A percentile compares a stretch with the other conserved stretches of the same genome.
Evolutionary conservation across 352 stramenopile genomes (phyloP).

Genomic region (Lagenidium giganteum): DNA sequence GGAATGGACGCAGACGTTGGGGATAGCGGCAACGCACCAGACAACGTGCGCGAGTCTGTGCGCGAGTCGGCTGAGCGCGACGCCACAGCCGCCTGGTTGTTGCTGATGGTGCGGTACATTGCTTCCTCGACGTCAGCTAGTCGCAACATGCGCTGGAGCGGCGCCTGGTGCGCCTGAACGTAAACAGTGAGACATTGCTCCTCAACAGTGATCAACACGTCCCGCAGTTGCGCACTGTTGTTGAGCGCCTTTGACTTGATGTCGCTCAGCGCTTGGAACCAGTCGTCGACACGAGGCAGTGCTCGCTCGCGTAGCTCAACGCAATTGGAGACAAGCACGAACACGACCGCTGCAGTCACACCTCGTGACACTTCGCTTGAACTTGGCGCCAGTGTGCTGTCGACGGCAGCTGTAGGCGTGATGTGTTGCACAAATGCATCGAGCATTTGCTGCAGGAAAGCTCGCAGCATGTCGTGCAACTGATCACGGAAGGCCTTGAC

Average conservation of each 20-base stretch:
- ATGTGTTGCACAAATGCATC: conserved; percentile 35
- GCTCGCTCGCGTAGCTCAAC: conserved; percentile 60
- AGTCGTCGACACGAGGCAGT: conserved; percentile 34
- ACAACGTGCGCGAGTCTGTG: conserved; percentile 19
- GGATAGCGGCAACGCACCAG: too few species aligned
- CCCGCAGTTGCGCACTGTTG: conserved; percentile 19
- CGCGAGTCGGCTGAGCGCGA: conserved; percentile 19
- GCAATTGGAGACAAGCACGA: conserved; percentile 68
- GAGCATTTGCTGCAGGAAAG: conserved; percentile 44
- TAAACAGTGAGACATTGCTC: conserved; percentile 59
- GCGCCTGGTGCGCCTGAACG: conserved; percentile 41
- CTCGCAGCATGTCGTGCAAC: conserved; percentile 39
- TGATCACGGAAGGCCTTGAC: conserved; percentile 36
- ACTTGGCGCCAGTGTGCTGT: too few species aligned
- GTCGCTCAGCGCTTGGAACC: conserved; percentile 35
- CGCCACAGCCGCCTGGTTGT: conserved; percentile 1
- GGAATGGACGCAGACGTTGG: too few species aligned
- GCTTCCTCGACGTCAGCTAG: conserved; percentile 44
- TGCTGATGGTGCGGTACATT: too few species aligned
- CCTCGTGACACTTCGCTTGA: conserved; percentile 29
- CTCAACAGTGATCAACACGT: conserved; percentile 42
- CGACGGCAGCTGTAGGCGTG: conserved; percentile 1
- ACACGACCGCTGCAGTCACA: conserved; percentile 56
- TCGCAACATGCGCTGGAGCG: conserved; percentile 41
- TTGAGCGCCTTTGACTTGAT: conserved; percentile 9